These are phyloP conservation scores for Pueraria montana DNA, from an alignment of 306 rosid genomes.

Conservation along the genomic window DNA sequence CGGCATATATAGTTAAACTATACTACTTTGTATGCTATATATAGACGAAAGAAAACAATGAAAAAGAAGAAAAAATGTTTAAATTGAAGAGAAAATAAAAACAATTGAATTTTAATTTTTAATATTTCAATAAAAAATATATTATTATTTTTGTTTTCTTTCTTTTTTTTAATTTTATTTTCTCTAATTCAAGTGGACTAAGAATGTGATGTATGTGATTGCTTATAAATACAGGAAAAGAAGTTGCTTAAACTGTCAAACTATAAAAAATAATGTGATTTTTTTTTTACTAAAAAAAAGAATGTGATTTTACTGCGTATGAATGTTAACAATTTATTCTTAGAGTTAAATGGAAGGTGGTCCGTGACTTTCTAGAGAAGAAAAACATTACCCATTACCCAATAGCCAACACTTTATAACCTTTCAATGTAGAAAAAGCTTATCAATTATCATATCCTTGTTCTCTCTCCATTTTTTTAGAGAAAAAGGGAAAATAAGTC, in stretches of 20 bases:
- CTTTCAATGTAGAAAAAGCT: not conserved
- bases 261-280: not conserved
- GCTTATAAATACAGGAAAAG: not conserved
- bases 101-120: too few relatives aligned
- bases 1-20: not conserved
- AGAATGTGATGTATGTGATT: not conserved
- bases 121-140: not conserved
- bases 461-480: not conserved
- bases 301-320: not conserved
- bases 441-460: not conserved
- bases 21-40: not conserved
- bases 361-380: not conserved
- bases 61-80: too few relatives aligned
- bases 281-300: too few relatives aligned
- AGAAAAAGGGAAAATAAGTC: not conserved
- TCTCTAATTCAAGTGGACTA: not conserved
- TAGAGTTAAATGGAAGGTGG: constrained; percentile 4
- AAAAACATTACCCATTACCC: not conserved
- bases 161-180: not conserved
- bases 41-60: too few relatives aligned
- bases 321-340: constrained; percentile 27
- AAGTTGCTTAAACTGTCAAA: not conserved
- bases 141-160: not conserved
- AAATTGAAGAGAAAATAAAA: too few relatives aligned
- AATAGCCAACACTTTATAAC: constrained; percentile 4